These are phyloP conservation scores for Trametes villosa DNA, from an alignment of 768 basidiomycete genomes.

Conservation along the genomic window DNA sequence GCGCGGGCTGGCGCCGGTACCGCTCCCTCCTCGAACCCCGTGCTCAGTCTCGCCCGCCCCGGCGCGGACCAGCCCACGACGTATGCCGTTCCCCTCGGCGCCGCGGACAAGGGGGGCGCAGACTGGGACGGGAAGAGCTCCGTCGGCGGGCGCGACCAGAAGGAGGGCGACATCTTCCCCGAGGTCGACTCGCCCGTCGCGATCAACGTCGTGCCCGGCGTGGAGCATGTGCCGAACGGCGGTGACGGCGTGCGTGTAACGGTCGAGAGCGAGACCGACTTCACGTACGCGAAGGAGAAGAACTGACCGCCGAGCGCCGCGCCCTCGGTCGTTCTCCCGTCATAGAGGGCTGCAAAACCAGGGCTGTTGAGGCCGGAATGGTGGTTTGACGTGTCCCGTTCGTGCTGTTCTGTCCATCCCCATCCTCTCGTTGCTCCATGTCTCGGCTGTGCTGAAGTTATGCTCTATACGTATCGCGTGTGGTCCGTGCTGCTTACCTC, in stretches of 20 bases:
- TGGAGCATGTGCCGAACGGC: neutral
- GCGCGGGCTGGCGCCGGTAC: conserved; percentile 18
- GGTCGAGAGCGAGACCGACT: conserved; percentile 39
- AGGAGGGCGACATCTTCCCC: conserved; percentile 30
- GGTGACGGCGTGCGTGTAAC: conserved; percentile 34
- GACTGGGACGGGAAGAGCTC: conserved; percentile 37
- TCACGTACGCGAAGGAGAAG: conserved; percentile 26
- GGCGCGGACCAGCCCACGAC: conserved; percentile 25
- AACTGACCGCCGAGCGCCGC: conserved; percentile 7
- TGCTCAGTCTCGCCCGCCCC: conserved; percentile 32
- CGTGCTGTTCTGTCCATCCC: neutral
- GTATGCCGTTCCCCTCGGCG: conserved; percentile 38
- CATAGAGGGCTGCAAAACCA: neutral
- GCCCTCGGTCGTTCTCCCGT: neutral
- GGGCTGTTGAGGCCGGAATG: neutral
- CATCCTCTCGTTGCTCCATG: neutral
- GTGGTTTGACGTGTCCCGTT: neutral
- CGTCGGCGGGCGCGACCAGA: conserved; percentile 35
- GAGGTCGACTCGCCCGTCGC: conserved; percentile 15
- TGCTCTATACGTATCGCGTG: neutral
- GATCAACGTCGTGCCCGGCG: no score
- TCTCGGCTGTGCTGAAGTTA: neutral
- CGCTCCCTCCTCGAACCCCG: conserved; percentile 25
- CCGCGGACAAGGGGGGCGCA: conserved; percentile 32
- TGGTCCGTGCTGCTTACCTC: neutral